Base-by-base conservation (phyloP, 2,329 filamentous ascomycete species). In the Tolypocladium tropicale region DNA sequence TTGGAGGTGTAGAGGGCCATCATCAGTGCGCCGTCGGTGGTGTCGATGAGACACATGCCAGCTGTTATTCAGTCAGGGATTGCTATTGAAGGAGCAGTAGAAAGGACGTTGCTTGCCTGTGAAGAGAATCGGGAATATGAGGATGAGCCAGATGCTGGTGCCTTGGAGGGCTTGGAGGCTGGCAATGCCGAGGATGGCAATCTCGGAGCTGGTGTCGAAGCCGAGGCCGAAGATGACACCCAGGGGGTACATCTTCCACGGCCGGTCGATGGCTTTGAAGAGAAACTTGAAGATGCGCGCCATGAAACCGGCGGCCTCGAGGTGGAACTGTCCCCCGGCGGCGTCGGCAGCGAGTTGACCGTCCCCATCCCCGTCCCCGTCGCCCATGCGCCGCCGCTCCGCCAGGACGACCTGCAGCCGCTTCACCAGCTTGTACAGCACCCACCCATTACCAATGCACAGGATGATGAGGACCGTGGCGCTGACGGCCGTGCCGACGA, bases 201-300 rank as follows among this genome's bases (percentile, higher is more conserved):
- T 89, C 70, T 99, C 93, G 9, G 90, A 95, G 43, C 89, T 95
- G 0, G 94, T 97, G 68, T 97, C 94, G 68, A 99, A 97, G 0
- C 93, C 94, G 0, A 97, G 77, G 0, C 93, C 94, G 65, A 93
- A 97, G 5, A 97, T 75, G 0, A 97, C 79, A 0, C 93, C 93
- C 0, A 96, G 75, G 0, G 90, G 91, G 62, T 95, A 94, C 91
- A 96, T 96, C 71, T 97, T 97, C 93, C 93, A 97, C 0, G 89
- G 88, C 6, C 81, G 74, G 63, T 87, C 83, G 34, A 87, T 78
- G 28, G 95, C 75, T 46, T 82, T 84, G 72, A 97, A 96, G 58
- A 95, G 78, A 58, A 77, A 82, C 57, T 87, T 84, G 54, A 96
- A 82, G 1, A 94, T 67, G 1, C 77, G 76, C 30, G 88, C 85